A percentile compares a stretch with the other conserved stretches of the same genome.
Evolutionary conservation across 306 rosid species (phyloP).

Genomic region (Adenanthera pavonina): DNA sequence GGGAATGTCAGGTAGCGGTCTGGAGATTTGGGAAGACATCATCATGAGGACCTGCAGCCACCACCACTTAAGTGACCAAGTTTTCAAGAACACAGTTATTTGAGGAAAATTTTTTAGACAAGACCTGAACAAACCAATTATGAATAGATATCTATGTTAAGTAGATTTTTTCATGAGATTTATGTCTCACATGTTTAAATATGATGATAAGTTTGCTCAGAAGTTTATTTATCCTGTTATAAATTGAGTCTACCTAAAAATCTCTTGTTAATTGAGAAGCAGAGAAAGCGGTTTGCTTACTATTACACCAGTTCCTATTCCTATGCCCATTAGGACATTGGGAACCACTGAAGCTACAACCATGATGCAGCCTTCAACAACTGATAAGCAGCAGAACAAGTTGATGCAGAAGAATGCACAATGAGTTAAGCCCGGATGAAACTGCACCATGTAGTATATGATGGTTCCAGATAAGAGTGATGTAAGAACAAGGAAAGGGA

Average conservation of each 20-base stretch:
- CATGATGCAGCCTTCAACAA: conserved; percentile 72
- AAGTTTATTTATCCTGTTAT: neutral
- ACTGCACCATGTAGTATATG: conserved; percentile 65
- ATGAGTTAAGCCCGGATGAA: conserved; percentile 52
- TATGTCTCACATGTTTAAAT: neutral
- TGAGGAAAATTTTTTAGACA: neutral
- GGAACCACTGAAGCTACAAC: conserved; percentile 80
- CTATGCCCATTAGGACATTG: conserved; percentile 70
- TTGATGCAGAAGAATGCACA: conserved; percentile 57
- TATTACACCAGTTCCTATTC: conserved; percentile 65
- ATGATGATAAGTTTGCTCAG: neutral
- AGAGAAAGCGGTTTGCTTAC: conserved; percentile 44
- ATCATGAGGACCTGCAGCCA: conserved; percentile 61
- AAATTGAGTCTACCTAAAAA: neutral
- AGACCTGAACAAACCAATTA: neutral
- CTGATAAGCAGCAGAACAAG: conserved; percentile 59
- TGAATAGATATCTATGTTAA: neutral
- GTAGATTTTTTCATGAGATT: neutral
- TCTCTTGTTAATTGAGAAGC: neutral
- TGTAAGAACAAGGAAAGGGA: conserved; percentile 60
- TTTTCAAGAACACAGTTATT: neutral
- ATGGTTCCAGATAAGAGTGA: conserved; percentile 60
- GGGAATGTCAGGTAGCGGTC: conserved; percentile 42
- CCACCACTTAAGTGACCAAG: neutral
- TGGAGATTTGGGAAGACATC: conserved; percentile 52